Base-by-base conservation (phyloP, 345 rosid species). In the Cochlearia excelsa region DNA sequence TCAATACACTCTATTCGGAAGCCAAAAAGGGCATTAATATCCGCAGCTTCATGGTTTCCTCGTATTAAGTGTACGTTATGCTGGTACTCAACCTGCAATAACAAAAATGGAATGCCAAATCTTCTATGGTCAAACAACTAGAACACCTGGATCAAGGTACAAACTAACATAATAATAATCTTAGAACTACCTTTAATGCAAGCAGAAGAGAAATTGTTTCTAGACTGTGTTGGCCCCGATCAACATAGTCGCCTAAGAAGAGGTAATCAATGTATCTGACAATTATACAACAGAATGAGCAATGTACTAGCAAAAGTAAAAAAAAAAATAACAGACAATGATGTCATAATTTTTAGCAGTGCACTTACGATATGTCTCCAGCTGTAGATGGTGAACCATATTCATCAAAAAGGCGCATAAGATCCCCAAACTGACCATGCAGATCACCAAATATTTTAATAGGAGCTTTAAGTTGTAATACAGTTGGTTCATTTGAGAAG, bases 181-280 rank as follows among this genome's bases (percentile, higher is more conserved):
- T 48, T 40, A 23, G 30, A 41, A 41, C 43, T 78, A 88, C 96
- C 88, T 89, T 89, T 79, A 89, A 59, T 8, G 96, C 95, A 79
- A 89, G 96, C 63, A 89, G 84, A 63, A 89, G 96, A 47, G 75
- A 70, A 42, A 89, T 89, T 47, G 96, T 89, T 74, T 89, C 96
- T 62, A 89, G 76, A 68, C 96, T 89, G 78, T 89, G 96, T 74
- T 89, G 96, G 30, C 96, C 96, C 59, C 96, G 85, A 74, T 89
- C 96, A 71, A 89, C 96, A 79, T 89, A 89, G 78, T 89, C 96
- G 70, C 96, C 96, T 79, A 89, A 70, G 82, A 89, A 89, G 74
- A 89, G 96, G 78, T 89, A 89, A 71, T 89, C 96, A 26, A 89
- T 89, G 77, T 89, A 89, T 60, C 96, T 89, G 91, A 75, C 11